These are phyloP conservation scores for Achaetomium macrosporum DNA, from an alignment of 2,329 filamentous ascomycete species.

Conservation along the genomic window DNA sequence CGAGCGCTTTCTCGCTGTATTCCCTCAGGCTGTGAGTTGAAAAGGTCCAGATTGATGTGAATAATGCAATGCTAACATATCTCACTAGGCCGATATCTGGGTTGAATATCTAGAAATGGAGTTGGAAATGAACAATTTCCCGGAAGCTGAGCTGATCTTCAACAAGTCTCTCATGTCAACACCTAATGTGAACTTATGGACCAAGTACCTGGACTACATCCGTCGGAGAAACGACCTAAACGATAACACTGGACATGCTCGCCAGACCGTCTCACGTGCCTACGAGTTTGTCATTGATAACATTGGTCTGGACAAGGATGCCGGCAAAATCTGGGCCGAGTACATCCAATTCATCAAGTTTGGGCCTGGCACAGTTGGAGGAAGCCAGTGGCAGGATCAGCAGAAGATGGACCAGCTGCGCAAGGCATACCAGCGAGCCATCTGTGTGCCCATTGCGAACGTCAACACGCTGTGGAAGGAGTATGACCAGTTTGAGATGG, in stretches of 20 bases:
- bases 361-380: slow-evolving; percentile 78
- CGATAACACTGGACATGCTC: slow-evolving; percentile 70
- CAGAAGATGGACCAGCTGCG: slow-evolving; percentile 95
- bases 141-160: slow-evolving; percentile 77
- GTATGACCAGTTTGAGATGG: slow-evolving; percentile 94
- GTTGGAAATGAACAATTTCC: slow-evolving; percentile 75
- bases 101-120: slow-evolving; percentile 85
- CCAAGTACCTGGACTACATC: slow-evolving; percentile 90
- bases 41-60: not conserved
- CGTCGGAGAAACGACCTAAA: slow-evolving; percentile 85
- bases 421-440: slow-evolving; percentile 86
- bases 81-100: slow-evolving; percentile 77
- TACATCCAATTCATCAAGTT: slow-evolving; percentile 91
- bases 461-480: slow-evolving; percentile 91
- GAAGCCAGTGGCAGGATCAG: slow-evolving; percentile 88
- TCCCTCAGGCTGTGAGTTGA: slow-evolving; percentile 79
- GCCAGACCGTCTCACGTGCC: slow-evolving; percentile 72
- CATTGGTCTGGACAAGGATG: slow-evolving; percentile 86
- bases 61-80: slow-evolving; percentile 29
- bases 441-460: slow-evolving; percentile 77
- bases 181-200: slow-evolving; percentile 83
- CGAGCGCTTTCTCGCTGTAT: slow-evolving; percentile 79
- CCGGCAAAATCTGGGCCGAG: slow-evolving; percentile 85
- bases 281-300: slow-evolving; percentile 90
- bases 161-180: slow-evolving; percentile 70